Evolutionary conservation across 2,329 filamentous ascomycete genomes (phyloP).

Genomic region (Penicillium expansum): DNA sequence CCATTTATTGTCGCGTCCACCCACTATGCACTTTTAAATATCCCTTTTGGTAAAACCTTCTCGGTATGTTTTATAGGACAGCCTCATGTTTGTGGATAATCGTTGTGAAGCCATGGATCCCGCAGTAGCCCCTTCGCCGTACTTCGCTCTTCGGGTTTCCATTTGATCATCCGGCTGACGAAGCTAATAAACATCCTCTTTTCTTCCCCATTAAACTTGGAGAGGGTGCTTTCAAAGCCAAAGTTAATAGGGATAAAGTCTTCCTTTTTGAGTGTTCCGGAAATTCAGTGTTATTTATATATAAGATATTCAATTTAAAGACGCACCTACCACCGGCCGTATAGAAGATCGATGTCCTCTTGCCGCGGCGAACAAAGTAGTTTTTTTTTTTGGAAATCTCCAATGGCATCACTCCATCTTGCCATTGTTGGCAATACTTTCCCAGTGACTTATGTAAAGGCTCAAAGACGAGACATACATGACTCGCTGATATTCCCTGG

Average conservation of each 20-base stretch:
- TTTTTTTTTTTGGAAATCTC: conserved; percentile 35
- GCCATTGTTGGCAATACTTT: conserved; percentile 27
- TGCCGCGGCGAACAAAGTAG: conserved; percentile 32
- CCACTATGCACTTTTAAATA: too few species aligned
- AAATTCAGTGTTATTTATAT: conserved; percentile 1
- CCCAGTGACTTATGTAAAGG: conserved; percentile 35
- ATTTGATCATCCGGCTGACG: conserved; percentile 31
- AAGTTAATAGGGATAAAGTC: conserved; percentile 7
- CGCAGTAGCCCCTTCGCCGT: conserved; percentile 33
- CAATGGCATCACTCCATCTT: conserved; percentile 26
- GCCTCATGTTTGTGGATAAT: conserved; percentile 7
- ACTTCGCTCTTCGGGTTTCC: conserved; percentile 33
- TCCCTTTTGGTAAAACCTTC: too few species aligned
- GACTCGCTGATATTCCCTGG: conserved; percentile 10
- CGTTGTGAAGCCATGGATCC: conserved; percentile 32
- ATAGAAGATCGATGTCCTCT: conserved; percentile 20
- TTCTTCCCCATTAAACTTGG: conserved; percentile 25
- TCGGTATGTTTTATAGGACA: too few species aligned
- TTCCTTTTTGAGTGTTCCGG: conserved; percentile 12
- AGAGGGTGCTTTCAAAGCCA: conserved; percentile 16
- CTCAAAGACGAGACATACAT: conserved; percentile 30
- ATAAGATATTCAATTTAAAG: neutral
- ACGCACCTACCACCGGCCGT: conserved; percentile 7
- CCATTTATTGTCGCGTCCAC: too few species aligned
- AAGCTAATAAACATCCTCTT: conserved; percentile 33